Evolutionary conservation across 2,329 filamentous ascomycete species (phyloP).

Genomic region (Beauveria bassiana): DNA sequence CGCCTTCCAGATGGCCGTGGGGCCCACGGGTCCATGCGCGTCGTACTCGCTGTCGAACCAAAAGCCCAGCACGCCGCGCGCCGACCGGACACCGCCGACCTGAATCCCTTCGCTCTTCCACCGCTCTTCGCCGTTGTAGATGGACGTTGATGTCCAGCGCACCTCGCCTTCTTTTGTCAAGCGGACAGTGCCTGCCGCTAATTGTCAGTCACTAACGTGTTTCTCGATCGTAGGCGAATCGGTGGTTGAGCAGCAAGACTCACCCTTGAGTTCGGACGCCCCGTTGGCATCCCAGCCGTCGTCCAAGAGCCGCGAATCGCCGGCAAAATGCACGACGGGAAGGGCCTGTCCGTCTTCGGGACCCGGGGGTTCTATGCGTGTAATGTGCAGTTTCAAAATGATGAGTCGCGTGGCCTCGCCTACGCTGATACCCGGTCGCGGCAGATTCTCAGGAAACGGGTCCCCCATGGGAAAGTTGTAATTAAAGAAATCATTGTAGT

Average conservation of each 20-base stretch:
- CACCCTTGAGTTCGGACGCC: conserved; percentile 58
- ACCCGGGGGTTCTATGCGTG: conserved; percentile 50
- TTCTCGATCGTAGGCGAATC: conserved; percentile 10
- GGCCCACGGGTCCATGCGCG: conserved; percentile 60
- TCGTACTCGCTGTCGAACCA: conserved; percentile 49
- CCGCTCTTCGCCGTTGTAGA: conserved; percentile 56
- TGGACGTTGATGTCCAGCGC: conserved; percentile 63
- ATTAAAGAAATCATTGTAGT: conserved; percentile 64
- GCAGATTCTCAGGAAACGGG: conserved; percentile 32
- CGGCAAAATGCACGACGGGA: conserved; percentile 62
- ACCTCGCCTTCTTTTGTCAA: conserved; percentile 64
- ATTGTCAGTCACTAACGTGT: conserved; percentile 16
- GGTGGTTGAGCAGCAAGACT: conserved; percentile 15
- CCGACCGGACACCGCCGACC: conserved; percentile 57
- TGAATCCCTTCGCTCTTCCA: conserved; percentile 76
- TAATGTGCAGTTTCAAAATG: conserved; percentile 57
- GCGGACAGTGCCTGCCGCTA: conserved; percentile 49
- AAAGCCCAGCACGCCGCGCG: conserved; percentile 46
- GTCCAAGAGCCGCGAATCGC: conserved; percentile 54
- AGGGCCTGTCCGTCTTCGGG: conserved; percentile 47
- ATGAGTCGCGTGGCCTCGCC: conserved; percentile 66
- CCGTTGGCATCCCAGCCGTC: conserved; percentile 61
- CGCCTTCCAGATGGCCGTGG: conserved; percentile 72
- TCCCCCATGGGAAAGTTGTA: conserved; percentile 58
- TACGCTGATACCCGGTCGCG: conserved; percentile 46